Evolutionary conservation across 306 rosid genomes (phyloP).

Genomic region (Quercus alba): DNA sequence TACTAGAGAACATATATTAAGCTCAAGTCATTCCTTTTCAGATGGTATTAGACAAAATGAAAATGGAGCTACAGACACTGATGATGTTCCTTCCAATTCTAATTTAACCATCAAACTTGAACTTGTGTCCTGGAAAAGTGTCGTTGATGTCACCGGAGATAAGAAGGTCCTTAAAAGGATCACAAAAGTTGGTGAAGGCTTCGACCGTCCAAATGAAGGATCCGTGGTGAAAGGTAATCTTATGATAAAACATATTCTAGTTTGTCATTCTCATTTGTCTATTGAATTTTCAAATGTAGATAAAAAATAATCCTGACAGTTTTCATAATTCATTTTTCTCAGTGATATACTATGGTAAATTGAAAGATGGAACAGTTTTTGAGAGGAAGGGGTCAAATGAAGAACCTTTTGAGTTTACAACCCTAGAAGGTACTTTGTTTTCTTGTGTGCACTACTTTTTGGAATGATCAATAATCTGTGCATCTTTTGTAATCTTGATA

Average conservation of each 20-base stretch:
- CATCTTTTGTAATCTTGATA: neutral
- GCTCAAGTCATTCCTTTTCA: constrained; percentile 19
- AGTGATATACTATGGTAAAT: constrained; percentile 51
- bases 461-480: neutral
- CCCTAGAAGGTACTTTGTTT: constrained; percentile 44
- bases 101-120: constrained; percentile 37
- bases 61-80: constrained; percentile 14
- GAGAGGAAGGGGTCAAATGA: constrained; percentile 57
- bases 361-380: constrained; percentile 45
- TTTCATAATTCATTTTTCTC: neutral
- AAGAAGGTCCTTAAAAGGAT: constrained; percentile 53
- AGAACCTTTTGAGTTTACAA: constrained; percentile 52
- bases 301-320: neutral
- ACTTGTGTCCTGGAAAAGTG: constrained; percentile 59
- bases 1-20: neutral
- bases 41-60: constrained; percentile 35
- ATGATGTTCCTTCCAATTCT: constrained; percentile 20
- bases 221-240: constrained; percentile 54
- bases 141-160: constrained; percentile 48
- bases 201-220: constrained; percentile 61
- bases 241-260: neutral
- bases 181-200: constrained; percentile 45
- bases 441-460: neutral
- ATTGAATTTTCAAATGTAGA: neutral
- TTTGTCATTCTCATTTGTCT: neutral